phyloP scores from a whole-genome alignment of 768 basidiomycete genomes.

The Fibroporia radiculosa region DNA sequence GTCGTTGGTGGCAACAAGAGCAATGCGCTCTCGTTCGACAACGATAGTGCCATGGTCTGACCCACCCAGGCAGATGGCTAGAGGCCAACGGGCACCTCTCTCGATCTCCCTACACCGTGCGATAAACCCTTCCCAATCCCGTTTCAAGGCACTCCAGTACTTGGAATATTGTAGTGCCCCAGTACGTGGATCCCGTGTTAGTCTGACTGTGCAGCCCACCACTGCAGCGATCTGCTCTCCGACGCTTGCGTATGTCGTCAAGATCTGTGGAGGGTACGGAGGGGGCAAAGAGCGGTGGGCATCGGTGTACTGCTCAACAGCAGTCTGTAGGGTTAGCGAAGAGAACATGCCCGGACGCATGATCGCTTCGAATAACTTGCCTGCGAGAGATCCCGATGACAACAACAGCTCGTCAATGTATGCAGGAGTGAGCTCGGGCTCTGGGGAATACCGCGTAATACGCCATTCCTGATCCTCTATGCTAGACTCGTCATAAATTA shows the following conservation, averaged over 20 bases:
- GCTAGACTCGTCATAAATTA: slow-evolving; percentile 24
- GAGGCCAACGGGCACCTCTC: slow-evolving; percentile 75
- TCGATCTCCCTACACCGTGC: slow-evolving; percentile 89
- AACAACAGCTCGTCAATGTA: slow-evolving; percentile 81
- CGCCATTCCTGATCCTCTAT: slow-evolving; percentile 38
- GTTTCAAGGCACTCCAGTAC: slow-evolving; percentile 78
- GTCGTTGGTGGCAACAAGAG: slow-evolving; percentile 58
- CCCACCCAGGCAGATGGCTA: slow-evolving; percentile 47
- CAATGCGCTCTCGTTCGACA: slow-evolving; percentile 73
- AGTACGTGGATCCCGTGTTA: slow-evolving; percentile 67
- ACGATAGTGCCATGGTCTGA: slow-evolving; percentile 42
- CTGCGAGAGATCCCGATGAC: slow-evolving; percentile 61
- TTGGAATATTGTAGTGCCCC: slow-evolving; percentile 72
- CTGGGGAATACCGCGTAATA: slow-evolving; percentile 52
- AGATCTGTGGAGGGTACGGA: slow-evolving; percentile 46
- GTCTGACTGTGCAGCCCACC: slow-evolving; percentile 78
- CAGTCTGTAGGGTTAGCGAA: slow-evolving; percentile 67
- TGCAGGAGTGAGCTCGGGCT: slow-evolving; percentile 74
- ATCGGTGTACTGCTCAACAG: slow-evolving; percentile 76
- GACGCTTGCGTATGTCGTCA: slow-evolving; percentile 54
- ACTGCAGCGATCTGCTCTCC: slow-evolving; percentile 73
- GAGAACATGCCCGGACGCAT: slow-evolving; percentile 89
- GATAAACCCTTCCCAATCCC: slow-evolving; percentile 96
- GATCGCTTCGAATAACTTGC: slow-evolving; percentile 75
- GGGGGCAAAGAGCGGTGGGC: slow-evolving; percentile 62